Percentiles rank a stretch among this genome's conserved stretches.
Conservation (phyloP, 768 basidiomycete species). For the Podaxis rugospora region DNA sequence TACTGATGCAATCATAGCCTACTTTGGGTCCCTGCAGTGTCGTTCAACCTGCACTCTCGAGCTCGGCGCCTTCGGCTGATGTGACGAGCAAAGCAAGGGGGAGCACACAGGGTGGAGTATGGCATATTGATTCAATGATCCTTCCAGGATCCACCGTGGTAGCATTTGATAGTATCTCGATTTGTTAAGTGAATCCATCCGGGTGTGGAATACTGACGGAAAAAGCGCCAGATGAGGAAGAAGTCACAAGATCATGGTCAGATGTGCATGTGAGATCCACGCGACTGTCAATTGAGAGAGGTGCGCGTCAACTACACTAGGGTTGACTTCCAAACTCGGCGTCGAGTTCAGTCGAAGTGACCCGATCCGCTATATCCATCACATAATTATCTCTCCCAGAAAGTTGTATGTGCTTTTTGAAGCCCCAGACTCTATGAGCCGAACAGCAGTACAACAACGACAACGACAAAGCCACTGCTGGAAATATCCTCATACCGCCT, state of each 20-base stretch:
- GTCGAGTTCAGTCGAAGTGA: neutral
- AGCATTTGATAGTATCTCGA: no score
- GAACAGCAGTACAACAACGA: conserved; percentile 5
- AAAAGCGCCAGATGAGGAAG: neutral
- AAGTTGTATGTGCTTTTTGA: neutral
- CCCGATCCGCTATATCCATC: neutral
- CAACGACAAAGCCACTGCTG: neutral
- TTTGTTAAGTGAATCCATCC: no score
- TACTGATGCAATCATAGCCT: no score
- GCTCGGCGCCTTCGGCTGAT: no score
- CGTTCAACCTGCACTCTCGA: no score
- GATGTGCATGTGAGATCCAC: neutral
- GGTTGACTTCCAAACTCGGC: neutral
- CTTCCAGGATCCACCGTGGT: no score
- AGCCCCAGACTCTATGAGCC: conserved; percentile 7
- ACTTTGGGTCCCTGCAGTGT: no score
- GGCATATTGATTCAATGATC: no score
- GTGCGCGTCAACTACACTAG: neutral
- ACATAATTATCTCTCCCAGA: neutral
- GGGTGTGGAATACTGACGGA: no score
- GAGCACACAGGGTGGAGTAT: no score
- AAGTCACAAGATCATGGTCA: neutral
- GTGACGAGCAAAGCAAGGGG: no score
- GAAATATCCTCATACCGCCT: conserved; percentile 6
- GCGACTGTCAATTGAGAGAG: neutral